Evolutionary conservation across 306 rosid species (phyloP).

Genomic region (Rosa multiflora): DNA sequence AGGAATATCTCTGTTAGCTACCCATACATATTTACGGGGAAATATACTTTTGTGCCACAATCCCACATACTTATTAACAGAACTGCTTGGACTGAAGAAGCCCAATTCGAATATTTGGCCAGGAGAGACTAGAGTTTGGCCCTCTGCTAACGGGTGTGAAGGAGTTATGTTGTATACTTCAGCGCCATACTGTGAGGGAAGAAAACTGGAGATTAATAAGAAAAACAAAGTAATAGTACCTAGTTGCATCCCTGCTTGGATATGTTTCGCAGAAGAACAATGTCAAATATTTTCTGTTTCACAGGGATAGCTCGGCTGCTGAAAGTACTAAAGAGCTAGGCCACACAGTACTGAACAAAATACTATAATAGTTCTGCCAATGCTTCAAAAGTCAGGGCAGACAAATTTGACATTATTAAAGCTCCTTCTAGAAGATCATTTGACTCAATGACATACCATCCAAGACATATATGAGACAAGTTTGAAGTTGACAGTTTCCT

Average conservation of each 20-base stretch:
- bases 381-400: not conserved
- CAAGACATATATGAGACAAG: too few relatives aligned
- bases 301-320: not conserved
- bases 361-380: not conserved
- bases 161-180: not conserved
- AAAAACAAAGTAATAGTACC: not conserved
- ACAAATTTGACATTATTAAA: not conserved
- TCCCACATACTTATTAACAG: not conserved
- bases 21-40: not conserved
- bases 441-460: not conserved
- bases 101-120: not conserved
- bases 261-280: not conserved
- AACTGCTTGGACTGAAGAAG: not conserved
- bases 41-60: conserved; percentile 1
- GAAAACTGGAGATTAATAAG: not conserved
- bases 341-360: not conserved
- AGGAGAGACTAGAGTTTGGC: not conserved
- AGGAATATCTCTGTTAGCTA: not conserved
- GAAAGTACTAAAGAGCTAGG: not conserved
- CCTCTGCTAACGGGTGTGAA: not conserved
- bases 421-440: not conserved
- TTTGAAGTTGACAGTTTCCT: too few relatives aligned
- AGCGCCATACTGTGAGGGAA: not conserved
- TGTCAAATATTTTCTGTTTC: not conserved
- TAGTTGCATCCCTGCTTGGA: not conserved